phyloP scores from a whole-genome alignment of 495 filamentous ascomycete genomes.

The Podospora conica region DNA sequence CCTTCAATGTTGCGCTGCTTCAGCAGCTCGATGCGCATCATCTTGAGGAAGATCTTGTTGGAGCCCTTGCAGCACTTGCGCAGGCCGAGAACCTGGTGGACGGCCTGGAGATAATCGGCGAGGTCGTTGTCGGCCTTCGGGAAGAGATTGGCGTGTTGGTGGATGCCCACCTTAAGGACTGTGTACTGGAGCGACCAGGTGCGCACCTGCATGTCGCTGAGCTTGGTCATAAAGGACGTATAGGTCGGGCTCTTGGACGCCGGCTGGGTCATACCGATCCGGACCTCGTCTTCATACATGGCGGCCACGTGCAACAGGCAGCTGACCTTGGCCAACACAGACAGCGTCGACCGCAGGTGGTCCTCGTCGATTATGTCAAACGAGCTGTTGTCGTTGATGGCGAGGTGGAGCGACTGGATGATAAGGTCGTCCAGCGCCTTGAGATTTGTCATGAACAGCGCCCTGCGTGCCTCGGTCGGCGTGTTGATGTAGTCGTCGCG shows the following conservation, averaged over 20 bases:
- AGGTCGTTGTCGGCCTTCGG: slow-evolving; percentile 59
- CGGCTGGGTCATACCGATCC: slow-evolving; percentile 57
- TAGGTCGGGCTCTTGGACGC: slow-evolving; percentile 29
- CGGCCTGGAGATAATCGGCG: slow-evolving; percentile 64
- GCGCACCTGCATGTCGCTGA: slow-evolving; percentile 84
- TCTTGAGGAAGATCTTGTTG: slow-evolving; percentile 77
- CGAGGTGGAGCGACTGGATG: slow-evolving; percentile 54
- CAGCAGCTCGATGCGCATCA: slow-evolving; percentile 77
- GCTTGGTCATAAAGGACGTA: slow-evolving; percentile 58
- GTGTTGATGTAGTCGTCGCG: slow-evolving; percentile 55
- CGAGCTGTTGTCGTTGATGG: slow-evolving; percentile 61
- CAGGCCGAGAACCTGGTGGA: slow-evolving; percentile 81
- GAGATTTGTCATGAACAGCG: slow-evolving; percentile 65
- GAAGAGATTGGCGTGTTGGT: slow-evolving; percentile 58
- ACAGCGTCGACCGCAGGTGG: slow-evolving; percentile 64
- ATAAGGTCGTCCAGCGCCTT: slow-evolving; percentile 71
- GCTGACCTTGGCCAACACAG: slow-evolving; percentile 57
- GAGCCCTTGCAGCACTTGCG: slow-evolving; percentile 82
- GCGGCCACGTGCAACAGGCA: slow-evolving; percentile 71
- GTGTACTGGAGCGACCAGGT: slow-evolving; percentile 75
- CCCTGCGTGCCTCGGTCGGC: slow-evolving; percentile 54
- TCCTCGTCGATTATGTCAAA: slow-evolving; percentile 81
- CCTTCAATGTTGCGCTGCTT: slow-evolving; percentile 56
- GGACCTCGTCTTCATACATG: slow-evolving; percentile 74
- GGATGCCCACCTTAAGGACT: slow-evolving; percentile 66